These are phyloP conservation scores for Moniliophthora roreri DNA, from an alignment of 1,284 basidiomycete genomes.

Conservation along the genomic window DNA sequence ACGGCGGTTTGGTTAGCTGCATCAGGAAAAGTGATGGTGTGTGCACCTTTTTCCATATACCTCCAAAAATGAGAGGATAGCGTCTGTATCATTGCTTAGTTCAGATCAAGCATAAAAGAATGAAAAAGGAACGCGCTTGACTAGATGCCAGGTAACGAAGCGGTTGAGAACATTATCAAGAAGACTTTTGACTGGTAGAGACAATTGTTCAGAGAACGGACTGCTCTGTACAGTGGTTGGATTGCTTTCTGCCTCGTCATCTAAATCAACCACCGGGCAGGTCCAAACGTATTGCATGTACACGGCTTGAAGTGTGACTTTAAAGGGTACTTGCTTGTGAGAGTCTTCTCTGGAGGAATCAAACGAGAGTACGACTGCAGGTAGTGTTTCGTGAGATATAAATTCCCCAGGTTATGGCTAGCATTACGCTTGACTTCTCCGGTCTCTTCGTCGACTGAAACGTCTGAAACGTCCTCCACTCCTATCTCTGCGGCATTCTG, in stretches of 20 bases:
- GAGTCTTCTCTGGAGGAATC: constrained; percentile 35
- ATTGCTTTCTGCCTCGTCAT: constrained; percentile 3
- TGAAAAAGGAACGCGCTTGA: constrained; percentile 42
- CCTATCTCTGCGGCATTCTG: constrained; percentile 62
- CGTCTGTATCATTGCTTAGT: constrained; percentile 41
- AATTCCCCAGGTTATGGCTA: background rate
- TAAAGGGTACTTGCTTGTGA: constrained; percentile 28
- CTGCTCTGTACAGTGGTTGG: background rate
- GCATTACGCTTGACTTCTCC: constrained; percentile 34
- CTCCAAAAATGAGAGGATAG: constrained; percentile 70
- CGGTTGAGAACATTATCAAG: constrained; percentile 53
- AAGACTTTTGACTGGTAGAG: constrained; percentile 49
- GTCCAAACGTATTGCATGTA: constrained; percentile 56
- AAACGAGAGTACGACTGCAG: constrained; percentile 45
- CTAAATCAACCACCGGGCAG: constrained; percentile 14
- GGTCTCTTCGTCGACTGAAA: constrained; percentile 45
- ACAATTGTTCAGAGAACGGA: constrained; percentile 49
- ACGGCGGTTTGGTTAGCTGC: background rate
- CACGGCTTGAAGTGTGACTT: constrained; percentile 44
- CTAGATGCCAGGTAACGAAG: constrained; percentile 57
- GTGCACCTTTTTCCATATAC: constrained; percentile 56
- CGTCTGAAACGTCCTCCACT: constrained; percentile 51
- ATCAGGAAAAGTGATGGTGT: background rate
- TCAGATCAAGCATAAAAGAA: background rate
- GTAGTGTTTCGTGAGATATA: background rate